Base-by-base conservation (phyloP, 768 basidiomycete species). In the Calocybe indica region DNA sequence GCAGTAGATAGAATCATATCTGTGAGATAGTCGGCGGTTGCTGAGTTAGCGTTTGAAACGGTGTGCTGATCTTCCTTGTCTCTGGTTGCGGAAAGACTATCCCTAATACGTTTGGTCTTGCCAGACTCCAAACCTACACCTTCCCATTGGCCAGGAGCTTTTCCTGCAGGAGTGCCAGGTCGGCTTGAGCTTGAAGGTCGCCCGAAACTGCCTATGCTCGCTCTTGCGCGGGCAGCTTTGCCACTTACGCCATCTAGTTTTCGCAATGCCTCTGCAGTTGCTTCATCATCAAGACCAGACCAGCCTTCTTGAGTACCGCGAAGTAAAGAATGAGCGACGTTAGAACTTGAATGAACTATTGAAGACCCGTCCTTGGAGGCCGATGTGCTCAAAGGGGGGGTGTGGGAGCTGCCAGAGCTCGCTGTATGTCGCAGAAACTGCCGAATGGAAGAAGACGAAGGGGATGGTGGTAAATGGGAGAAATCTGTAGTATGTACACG, bases 281-380 rank as follows among this genome's bases (percentile, higher is more conserved):
- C 85, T 56, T 89, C 84, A 59, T 94, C 91, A 57, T 91, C 86
- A 57, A 92, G 74, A 51, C 80, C 88, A 11, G 85, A 85, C 89
- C 89, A 92, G 28, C 91, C 91, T 62, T 91, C 85, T 62, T 92
- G 90, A 5, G 87, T 91, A 8, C 91, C 91, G 54, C 88, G 80
- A 22, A 92, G 75, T 46, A 92, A 69, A 1, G 89, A 91, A 59
- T 93, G 90, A 0, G 87, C 90, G 40, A 92, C 88, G 59, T 77
- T 86, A 5, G 84, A 70, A 34, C 82, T 68, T 8, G 69, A 50
- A 55, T 79, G 72, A 34, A 62, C 51, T 30, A 22, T 22, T 22
- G 22, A 22, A 22, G 22, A 22, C 22, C 63, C 67, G 42, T 76
- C 73, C 55, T 75, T 76, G 22, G 75, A 67, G 35, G 74, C 62